Conservation (phyloP, 140 eudicot species). For the Oenanthe javanica region DNA sequence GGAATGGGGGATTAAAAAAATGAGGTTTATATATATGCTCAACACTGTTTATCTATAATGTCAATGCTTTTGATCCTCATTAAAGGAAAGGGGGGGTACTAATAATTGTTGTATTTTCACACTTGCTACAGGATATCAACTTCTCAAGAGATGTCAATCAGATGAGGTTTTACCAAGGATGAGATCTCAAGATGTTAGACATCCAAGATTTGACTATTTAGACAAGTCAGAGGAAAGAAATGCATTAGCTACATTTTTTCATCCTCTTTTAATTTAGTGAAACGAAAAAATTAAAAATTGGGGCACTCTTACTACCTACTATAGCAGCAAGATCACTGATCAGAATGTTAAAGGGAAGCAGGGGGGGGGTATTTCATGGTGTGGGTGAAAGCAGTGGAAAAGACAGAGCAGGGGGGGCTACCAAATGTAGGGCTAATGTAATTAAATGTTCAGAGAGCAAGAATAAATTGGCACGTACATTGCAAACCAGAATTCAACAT, state of each 20-base stretch:
- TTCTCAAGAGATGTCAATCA: conserved; percentile 44
- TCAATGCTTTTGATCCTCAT: conserved; percentile 1
- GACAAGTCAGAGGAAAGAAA: conserved; percentile 14
- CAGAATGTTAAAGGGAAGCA: too few relatives aligned
- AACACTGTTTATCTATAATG: conserved; percentile 3
- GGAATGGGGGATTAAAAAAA: background rate
- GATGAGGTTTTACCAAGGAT: conserved; percentile 65
- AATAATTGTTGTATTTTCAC: conserved; percentile 1
- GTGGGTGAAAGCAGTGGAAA: background rate
- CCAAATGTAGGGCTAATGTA: conserved; percentile 5
- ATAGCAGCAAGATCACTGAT: background rate
- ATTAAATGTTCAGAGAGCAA: background rate
- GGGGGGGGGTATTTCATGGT: background rate
- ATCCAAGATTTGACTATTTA: conserved; percentile 20
- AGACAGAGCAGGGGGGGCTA: conserved; percentile 13
- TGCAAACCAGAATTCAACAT: conserved; percentile 14
- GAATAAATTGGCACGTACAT: conserved; percentile 16
- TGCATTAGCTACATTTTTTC: conserved; percentile 3
- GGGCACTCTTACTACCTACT: conserved; percentile 6
- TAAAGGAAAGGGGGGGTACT: background rate
- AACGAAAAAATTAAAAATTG: background rate
- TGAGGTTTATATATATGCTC: conserved; percentile 1
- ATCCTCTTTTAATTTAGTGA: background rate
- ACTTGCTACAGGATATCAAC: conserved; percentile 61
- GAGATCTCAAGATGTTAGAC: conserved; percentile 60